phyloP scores from a whole-genome alignment of 2,329 filamentous ascomycete species.

The Acrocalymma vagum region DNA sequence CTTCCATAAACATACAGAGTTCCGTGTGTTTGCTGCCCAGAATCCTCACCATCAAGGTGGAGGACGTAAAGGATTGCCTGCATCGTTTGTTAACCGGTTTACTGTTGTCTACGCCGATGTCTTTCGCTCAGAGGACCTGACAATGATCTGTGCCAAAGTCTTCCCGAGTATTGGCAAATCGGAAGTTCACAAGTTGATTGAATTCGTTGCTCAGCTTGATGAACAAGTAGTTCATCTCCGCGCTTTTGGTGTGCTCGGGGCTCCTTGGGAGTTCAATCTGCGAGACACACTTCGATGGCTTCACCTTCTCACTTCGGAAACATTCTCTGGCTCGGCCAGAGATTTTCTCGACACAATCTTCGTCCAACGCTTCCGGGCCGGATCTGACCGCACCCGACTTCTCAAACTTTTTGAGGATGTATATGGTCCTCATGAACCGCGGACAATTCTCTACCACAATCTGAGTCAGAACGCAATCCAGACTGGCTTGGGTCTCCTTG shows the following conservation, averaged over 20 bases:
- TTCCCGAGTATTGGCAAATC: conserved; percentile 71
- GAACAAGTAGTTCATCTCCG: conserved; percentile 69
- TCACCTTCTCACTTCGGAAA: conserved; percentile 69
- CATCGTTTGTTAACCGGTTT: conserved; percentile 97
- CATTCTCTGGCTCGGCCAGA: conserved; percentile 65
- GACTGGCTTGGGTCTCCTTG: conserved; percentile 78
- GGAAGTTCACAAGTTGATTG: conserved; percentile 73
- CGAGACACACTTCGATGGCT: conserved; percentile 91
- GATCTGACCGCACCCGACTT: conserved; percentile 72
- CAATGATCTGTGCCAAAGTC: conserved; percentile 80
- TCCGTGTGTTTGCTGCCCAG: conserved; percentile 95
- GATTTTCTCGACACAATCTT: conserved; percentile 87
- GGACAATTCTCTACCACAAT: conserved; percentile 70
- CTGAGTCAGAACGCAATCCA: conserved; percentile 73
- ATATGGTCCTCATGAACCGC: conserved; percentile 60
- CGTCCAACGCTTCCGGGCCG: conserved; percentile 83
- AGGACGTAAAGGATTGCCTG: conserved; percentile 90
- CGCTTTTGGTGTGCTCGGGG: conserved; percentile 65
- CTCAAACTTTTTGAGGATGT: conserved; percentile 71
- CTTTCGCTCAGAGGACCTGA: conserved; percentile 81
- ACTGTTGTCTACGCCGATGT: conserved; percentile 97
- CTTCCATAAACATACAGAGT: conserved; percentile 87
- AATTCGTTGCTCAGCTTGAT: conserved; percentile 83
- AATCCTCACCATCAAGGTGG: conserved; percentile 98
- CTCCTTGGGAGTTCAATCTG: conserved; percentile 96